Percentiles rank a stretch among this genome's conserved stretches.
Conservation (phyloP, 169 alveolate species). For the Cryptosporidium meleagridis region DNA sequence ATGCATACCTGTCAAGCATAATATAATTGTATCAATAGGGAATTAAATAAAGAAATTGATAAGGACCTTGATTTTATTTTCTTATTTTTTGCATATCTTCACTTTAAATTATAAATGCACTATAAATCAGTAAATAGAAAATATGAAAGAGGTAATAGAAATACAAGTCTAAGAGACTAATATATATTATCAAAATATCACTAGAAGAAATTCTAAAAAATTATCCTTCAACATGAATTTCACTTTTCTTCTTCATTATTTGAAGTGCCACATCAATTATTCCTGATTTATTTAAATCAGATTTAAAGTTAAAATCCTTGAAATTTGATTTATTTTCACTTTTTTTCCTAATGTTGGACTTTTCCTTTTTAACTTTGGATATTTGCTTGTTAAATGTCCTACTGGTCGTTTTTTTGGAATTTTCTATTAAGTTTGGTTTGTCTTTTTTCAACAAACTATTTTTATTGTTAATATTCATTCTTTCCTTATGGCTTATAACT, state of each 20-base stretch:
- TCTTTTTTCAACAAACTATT: background rate
- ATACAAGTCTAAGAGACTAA: too few relatives aligned
- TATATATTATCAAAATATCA: too few relatives aligned
- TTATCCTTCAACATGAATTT: constrained; percentile 4
- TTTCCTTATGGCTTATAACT: constrained; percentile 13
- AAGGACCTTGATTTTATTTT: background rate
- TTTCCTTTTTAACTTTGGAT: background rate
- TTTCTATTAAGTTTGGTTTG: background rate
- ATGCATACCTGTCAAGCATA: background rate
- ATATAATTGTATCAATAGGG: background rate
- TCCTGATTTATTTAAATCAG: constrained; percentile 27
- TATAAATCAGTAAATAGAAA: background rate
- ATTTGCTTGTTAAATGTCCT: background rate
- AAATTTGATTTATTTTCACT: background rate
- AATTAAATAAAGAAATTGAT: background rate
- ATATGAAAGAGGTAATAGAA: background rate
- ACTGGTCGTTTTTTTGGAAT: background rate
- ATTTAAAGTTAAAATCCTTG: constrained; percentile 5
- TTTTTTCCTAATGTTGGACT: background rate
- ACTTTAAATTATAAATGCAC: too few relatives aligned
- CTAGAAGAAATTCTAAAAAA: background rate
- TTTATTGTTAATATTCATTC: background rate
- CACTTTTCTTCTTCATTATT: constrained; percentile 53
- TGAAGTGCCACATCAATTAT: constrained; percentile 28
- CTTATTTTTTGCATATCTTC: background rate